Conservation (phyloP, 306 rosid species). For the Acacia confusa region DNA sequence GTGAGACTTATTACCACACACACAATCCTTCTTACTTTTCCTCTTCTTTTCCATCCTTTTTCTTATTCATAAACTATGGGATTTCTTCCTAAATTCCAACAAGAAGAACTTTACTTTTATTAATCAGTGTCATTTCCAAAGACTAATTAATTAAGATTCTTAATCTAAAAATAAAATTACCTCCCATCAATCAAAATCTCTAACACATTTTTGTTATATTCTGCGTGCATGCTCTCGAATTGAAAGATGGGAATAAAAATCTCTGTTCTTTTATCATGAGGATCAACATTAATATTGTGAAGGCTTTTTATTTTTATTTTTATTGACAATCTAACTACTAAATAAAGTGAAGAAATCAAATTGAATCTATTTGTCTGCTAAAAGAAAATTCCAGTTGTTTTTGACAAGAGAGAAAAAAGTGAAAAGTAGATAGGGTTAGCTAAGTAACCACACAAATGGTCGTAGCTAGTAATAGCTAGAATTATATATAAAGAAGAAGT, state of each 20-base stretch:
- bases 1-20: too few relatives aligned
- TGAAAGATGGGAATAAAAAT: constrained; percentile 4
- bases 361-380: constrained; percentile 2
- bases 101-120: neutral
- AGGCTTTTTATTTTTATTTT: constrained; percentile 3
- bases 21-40: too few relatives aligned
- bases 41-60: too few relatives aligned
- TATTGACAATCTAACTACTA: constrained; percentile 12
- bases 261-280: neutral
- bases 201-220: neutral
- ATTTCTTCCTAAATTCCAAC: too few relatives aligned
- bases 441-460: neutral
- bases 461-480: neutral
- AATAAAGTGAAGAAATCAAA: constrained; percentile 16
- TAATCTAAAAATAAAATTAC: neutral
- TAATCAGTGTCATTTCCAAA: neutral
- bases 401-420: constrained; percentile 13
- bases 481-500: neutral
- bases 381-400: neutral
- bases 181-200: constrained; percentile 20
- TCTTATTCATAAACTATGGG: too few relatives aligned
- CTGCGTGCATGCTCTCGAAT: neutral
- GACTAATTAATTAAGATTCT: neutral
- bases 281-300: neutral
- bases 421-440: constrained; percentile 14